phyloP scores from a whole-genome alignment of 176 grass and related monocot genomes.

The Cenchrus fungigraminus region DNA sequence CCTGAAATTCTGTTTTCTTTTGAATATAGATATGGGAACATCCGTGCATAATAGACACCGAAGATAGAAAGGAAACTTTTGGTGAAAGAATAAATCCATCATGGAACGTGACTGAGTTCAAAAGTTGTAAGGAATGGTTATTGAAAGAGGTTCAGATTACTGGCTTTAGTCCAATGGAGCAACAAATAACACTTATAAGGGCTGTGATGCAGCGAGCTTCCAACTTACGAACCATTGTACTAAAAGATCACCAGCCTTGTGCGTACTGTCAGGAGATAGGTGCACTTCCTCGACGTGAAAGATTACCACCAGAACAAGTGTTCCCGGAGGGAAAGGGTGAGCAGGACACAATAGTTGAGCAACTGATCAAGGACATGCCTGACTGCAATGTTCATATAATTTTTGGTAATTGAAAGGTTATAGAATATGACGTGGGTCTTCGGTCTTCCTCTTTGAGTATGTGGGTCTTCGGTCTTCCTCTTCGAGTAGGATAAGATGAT shows the following conservation, averaged over 20 bases:
- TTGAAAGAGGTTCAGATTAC: constrained; percentile 3
- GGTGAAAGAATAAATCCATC: constrained; percentile 1
- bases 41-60: not conserved
- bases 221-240: not conserved
- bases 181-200: constrained; percentile 14
- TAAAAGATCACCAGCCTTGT: not conserved
- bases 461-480: too few species aligned
- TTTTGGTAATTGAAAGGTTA: not conserved
- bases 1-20: not conserved
- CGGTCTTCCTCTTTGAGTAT: too few species aligned
- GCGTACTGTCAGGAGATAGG: not conserved
- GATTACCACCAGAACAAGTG: not conserved
- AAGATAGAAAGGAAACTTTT: not conserved
- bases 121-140: not conserved
- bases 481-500: too few species aligned
- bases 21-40: not conserved
- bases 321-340: constrained; percentile 8
- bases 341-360: not conserved
- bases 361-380: not conserved
- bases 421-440: too few species aligned
- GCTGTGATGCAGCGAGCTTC: constrained; percentile 20
- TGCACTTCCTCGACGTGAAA: not conserved
- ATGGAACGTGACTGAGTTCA: not conserved
- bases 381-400: not conserved
- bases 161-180: constrained; percentile 26